phyloP scores from a whole-genome alignment of 805 yeast species.

The Candida methanosorbosa region DNA sequence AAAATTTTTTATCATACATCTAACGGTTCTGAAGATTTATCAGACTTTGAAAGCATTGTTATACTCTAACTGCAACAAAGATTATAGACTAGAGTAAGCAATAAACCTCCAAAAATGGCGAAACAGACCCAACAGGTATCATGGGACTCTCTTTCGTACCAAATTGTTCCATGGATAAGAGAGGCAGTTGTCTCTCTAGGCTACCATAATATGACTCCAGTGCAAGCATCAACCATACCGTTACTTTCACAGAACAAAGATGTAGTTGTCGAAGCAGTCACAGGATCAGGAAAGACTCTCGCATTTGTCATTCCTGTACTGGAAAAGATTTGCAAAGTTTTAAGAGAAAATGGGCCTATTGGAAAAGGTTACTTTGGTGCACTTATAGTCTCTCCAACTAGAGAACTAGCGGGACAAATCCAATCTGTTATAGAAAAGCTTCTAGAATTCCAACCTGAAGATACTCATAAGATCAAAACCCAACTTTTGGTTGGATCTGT shows the following conservation, averaged over 20 bases:
- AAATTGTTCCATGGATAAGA: slow-evolving; percentile 58
- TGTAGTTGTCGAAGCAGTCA: slow-evolving; percentile 94
- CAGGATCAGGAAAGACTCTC: slow-evolving; percentile 98
- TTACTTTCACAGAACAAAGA: slow-evolving; percentile 77
- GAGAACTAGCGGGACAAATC: slow-evolving; percentile 62
- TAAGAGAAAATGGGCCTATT: slow-evolving; percentile 20
- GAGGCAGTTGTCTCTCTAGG: slow-evolving; percentile 73
- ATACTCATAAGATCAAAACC: slow-evolving; percentile 33
- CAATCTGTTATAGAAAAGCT: slow-evolving; percentile 55
- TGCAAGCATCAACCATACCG: slow-evolving; percentile 93
- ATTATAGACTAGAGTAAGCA: background rate
- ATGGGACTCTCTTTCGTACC: slow-evolving; percentile 50
- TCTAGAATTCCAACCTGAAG: slow-evolving; percentile 48
- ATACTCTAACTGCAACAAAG: too few species aligned
- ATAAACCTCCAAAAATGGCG: too few species aligned
- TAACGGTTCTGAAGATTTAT: too few species aligned
- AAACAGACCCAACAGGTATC: too few species aligned
- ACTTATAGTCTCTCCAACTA: slow-evolving; percentile 63
- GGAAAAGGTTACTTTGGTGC: slow-evolving; percentile 64
- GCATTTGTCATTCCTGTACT: slow-evolving; percentile 79
- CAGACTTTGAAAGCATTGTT: too few species aligned
- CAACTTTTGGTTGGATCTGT: slow-evolving; percentile 62
- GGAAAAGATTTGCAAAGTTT: slow-evolving; percentile 43
- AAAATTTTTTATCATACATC: too few species aligned
- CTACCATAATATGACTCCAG: slow-evolving; percentile 84